Evolutionary conservation across 495 filamentous ascomycete species (phyloP).

Genomic region (Penicillium crystallinum): DNA sequence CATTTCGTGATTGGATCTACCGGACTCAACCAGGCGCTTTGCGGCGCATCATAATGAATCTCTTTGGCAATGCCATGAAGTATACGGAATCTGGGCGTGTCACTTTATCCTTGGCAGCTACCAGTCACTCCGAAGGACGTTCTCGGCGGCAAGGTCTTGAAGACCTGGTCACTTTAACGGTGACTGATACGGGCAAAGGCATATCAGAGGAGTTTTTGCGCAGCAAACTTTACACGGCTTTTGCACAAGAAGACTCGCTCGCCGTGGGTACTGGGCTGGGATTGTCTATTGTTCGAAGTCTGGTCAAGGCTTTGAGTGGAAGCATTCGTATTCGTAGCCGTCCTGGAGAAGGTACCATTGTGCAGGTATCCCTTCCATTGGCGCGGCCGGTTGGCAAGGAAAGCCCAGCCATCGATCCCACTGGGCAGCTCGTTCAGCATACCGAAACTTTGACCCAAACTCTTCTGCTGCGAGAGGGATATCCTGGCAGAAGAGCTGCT

Average conservation of each 20-base stretch:
- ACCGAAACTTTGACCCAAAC: slow-evolving; percentile 23
- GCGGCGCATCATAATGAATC: slow-evolving; percentile 72
- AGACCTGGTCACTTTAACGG: slow-evolving; percentile 45
- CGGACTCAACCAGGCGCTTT: slow-evolving; percentile 66
- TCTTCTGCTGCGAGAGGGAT: slow-evolving; percentile 25
- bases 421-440: slow-evolving; percentile 13
- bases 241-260: slow-evolving; percentile 66
- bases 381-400: slow-evolving; percentile 29
- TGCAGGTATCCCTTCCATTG: slow-evolving; percentile 46
- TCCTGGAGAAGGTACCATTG: slow-evolving; percentile 45
- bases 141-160: slow-evolving; percentile 31
- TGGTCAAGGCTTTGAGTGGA: slow-evolving; percentile 50
- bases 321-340: slow-evolving; percentile 49
- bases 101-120: slow-evolving; percentile 51
- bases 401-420: slow-evolving; percentile 17
- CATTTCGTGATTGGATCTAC: slow-evolving; percentile 57
- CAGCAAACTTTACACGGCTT: slow-evolving; percentile 66
- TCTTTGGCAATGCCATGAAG: slow-evolving; percentile 80
- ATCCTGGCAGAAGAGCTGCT: slow-evolving; percentile 19
- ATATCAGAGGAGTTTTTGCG: slow-evolving; percentile 68
- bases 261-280: slow-evolving; percentile 52
- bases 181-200: slow-evolving; percentile 67
- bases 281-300: slow-evolving; percentile 50
- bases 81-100: slow-evolving; percentile 67
- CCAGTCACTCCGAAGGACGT: slow-evolving; percentile 30